Base-by-base conservation (phyloP, 352 stramenopile species). In the Globisporangium cederbergense region DNA sequence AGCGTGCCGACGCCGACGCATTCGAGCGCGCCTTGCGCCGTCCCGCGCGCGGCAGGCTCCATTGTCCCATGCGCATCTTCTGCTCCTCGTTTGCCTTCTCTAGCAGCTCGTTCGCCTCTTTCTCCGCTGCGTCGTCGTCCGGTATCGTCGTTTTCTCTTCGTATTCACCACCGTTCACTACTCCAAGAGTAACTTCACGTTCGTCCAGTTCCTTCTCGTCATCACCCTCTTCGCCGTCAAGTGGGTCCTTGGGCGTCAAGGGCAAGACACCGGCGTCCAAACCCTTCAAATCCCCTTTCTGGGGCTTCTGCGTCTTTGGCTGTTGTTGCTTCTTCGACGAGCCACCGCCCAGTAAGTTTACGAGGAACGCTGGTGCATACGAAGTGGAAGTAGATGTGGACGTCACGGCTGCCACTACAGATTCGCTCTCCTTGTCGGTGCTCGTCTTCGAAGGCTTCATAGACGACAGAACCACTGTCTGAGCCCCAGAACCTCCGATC, bases 51-150 rank as follows among this genome's bases (percentile, higher is more conserved):
- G 83, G 78, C 51, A 87, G 64, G 22, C 84, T 86, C 85, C 85
- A 94, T 71, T 94, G 85, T 8, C 85, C 85, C 63, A 93, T 73
- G 8, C 75, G 65, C 62, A 83, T 73, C 54, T 88, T 81, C 56
- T 89, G 75, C 50, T 88, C 79, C 6, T 82, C 73, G 51, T 61
- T 69, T 62, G 62, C 66, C 50, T 65, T 70, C 32, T 79, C 68
- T 9, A 70, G 59, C 25, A 68, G 65, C 53, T 69, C 62, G 16
- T 63, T 58, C 20, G 47, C 63, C 20, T 64, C 36, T 28, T 70
- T 64, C 45, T 77, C 54, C 3, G 32, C 61, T 4, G 63, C 66
- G 42, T 76, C 71, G 40, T 70, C 25, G 1, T n/a, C 36, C 28
- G 51, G 47, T 11, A 36, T 40, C 20, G 76, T 59, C 25, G 75